These are phyloP conservation scores for Geoglossum glabrum DNA, from an alignment of 495 filamentous ascomycete species.

Conservation along the genomic window DNA sequence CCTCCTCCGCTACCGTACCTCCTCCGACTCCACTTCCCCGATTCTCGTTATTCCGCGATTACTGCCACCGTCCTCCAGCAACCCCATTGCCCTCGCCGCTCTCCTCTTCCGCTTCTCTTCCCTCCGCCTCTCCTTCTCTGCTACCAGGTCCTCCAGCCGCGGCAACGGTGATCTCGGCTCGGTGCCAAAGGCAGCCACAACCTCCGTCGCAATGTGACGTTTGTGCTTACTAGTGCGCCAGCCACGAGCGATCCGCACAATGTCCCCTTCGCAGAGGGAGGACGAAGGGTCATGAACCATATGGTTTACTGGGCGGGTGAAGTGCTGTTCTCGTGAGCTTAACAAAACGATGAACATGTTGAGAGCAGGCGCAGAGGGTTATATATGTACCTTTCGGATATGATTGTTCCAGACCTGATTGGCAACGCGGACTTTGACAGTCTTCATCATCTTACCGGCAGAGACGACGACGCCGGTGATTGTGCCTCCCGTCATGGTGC, in stretches of 20 bases:
- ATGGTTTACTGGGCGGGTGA: conserved; percentile 14
- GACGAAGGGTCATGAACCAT: conserved; percentile 59
- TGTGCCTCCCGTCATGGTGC: neutral
- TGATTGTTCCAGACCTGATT: conserved; percentile 38
- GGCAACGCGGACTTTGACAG: conserved; percentile 46
- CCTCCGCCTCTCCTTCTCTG: conserved; percentile 6
- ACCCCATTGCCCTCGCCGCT: neutral
- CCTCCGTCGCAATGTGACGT: conserved; percentile 56
- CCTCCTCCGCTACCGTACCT: neutral
- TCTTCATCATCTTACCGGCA: conserved; percentile 47
- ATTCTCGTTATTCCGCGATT: neutral
- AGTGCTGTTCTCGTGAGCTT: conserved; percentile 17
- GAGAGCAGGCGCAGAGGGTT: neutral
- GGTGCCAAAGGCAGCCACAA: conserved; percentile 50
- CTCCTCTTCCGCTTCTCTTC: conserved; percentile 7
- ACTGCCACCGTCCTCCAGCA: neutral
- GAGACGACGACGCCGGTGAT: conserved; percentile 40
- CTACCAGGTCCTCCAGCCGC: conserved; percentile 12
- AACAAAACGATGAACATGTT: neutral
- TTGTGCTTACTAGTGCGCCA: conserved; percentile 43
- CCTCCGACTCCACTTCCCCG: neutral
- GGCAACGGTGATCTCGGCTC: conserved; percentile 23
- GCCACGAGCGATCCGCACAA: conserved; percentile 55
- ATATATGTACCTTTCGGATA: conserved; percentile 30
- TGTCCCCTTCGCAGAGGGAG: conserved; percentile 55